Percentiles rank a stretch among this genome's conserved stretches.
phyloP scores from a whole-genome alignment of 116 monocot genomes.

The Iris pallida region DNA sequence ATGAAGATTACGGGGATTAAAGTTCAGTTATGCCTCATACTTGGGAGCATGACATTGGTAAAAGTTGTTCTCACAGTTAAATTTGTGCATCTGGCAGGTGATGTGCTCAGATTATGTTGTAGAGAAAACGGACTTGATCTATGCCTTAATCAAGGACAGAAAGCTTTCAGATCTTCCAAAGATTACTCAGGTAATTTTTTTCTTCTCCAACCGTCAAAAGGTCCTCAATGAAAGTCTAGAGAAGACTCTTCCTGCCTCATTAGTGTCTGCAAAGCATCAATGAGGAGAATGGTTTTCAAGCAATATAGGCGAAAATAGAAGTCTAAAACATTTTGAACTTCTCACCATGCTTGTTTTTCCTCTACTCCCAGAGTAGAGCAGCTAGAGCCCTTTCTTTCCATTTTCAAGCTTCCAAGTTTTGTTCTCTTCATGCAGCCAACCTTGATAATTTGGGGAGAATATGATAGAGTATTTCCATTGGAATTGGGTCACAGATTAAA shows the following conservation, averaged over 20 bases:
- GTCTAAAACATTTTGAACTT: neutral
- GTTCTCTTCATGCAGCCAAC: constrained; percentile 52
- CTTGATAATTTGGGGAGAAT: constrained; percentile 90
- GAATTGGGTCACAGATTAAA: constrained; percentile 79
- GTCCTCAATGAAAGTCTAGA: neutral
- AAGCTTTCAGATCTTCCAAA: constrained; percentile 83
- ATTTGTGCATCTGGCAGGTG: constrained; percentile 45
- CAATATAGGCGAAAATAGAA: neutral
- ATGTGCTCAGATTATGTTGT: constrained; percentile 82
- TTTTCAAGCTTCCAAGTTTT: neutral
- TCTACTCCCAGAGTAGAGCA: neutral
- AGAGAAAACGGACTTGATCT: constrained; percentile 80
- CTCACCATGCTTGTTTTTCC: neutral
- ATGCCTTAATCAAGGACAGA: constrained; percentile 58
- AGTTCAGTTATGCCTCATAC: too few relatives aligned
- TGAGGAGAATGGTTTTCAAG: neutral
- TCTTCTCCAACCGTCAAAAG: neutral
- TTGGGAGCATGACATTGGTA: too few relatives aligned
- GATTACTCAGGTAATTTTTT: constrained; percentile 58
- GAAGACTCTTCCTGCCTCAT: constrained; percentile 1
- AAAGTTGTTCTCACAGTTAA: neutral
- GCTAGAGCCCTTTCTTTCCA: too few relatives aligned
- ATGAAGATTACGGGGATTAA: too few relatives aligned
- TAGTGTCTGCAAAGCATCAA: neutral
- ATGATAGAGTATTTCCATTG: constrained; percentile 89